phyloP scores from a whole-genome alignment of 805 yeast genomes.

The Candida tallmaniae region DNA sequence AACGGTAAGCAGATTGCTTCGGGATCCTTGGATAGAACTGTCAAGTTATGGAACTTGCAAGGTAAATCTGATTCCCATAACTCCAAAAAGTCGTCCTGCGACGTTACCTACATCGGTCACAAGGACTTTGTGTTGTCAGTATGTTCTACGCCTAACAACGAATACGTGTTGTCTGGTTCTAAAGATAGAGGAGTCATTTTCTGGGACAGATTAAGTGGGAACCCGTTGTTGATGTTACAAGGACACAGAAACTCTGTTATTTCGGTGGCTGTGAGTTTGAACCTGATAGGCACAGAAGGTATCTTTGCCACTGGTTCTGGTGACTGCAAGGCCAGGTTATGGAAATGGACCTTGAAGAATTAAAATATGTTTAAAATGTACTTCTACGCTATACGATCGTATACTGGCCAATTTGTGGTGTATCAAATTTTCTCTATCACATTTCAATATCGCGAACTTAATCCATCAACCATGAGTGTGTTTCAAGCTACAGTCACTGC shows the following conservation, averaged over 20 bases:
- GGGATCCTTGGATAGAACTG: slow-evolving; percentile 93
- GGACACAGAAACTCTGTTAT: slow-evolving; percentile 96
- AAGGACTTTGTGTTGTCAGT: slow-evolving; percentile 93
- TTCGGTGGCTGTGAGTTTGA: slow-evolving; percentile 86
- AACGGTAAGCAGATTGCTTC: slow-evolving; percentile 89
- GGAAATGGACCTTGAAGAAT: slow-evolving; percentile 70
- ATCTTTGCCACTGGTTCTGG: slow-evolving; percentile 97
- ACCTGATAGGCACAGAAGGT: slow-evolving; percentile 67
- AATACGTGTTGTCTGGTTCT: slow-evolving; percentile 88
- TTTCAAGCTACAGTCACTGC: slow-evolving; percentile 85
- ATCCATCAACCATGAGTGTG: no score
- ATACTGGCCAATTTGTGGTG: no score
- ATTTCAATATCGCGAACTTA: no score
- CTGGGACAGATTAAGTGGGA: slow-evolving; percentile 92
- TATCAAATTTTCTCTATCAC: no score
- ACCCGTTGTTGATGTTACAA: slow-evolving; percentile 90
- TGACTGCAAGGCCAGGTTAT: slow-evolving; percentile 94
- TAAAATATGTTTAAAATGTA: no score
- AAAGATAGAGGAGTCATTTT: slow-evolving; percentile 95
- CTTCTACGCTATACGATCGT: no score
- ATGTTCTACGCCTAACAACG: slow-evolving; percentile 89
- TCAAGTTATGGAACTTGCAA: slow-evolving; percentile 90
- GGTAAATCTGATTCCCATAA: slow-evolving; percentile 33
- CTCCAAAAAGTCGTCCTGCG: slow-evolving; percentile 56
- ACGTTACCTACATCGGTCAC: slow-evolving; percentile 92